Evolutionary conservation across 192 early-diverging fungal genomes (phyloP), one percentile per base, ranked within the genome.

Genomic region (Coemansia sp.): DNA sequence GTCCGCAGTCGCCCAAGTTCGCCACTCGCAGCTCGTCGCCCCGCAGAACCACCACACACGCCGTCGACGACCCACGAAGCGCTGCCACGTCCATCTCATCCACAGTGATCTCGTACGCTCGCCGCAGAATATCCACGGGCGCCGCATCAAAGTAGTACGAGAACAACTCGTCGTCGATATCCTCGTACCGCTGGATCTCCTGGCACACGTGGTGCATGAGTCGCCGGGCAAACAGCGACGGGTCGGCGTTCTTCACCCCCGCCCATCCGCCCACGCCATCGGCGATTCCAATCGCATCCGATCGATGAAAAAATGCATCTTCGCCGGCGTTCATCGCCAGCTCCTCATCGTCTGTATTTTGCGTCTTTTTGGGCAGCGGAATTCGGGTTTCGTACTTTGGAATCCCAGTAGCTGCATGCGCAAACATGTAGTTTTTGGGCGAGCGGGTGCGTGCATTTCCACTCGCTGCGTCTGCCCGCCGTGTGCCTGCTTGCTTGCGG

Each of bases 191-290:
- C 65, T 92, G 93, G 11, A 97, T 61, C 69, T 96, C 93, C 24
- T 83, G 49, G 56, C 84, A 88, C 35, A 88, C 87, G 65, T 97
- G 91, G 74, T 97, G 95, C 97, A 98, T 98, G 59, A 98, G 69
- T 64, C 93, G 91, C 48, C 91, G 86, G 18, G 94, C 90, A 82
- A 91, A 98, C 27, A 95, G 78, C 16, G 94, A 91, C 43, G 97
- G 90, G 64, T 98, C 90, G 1, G 94, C 94, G 47, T 90, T 79
- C 71, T 81, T 77, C 39, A 85, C 85, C 4, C 92, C 85, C 23
- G 84, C 76, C 97, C 97, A 98, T 24, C 95, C 95, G 27, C 97
- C 95, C 10, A 98, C 95, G 4, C 97, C 97, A 65, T 96, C 94
- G 6, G 94, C 93, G 5, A 97, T 94, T 16, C 96, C 94, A 19